These are phyloP conservation scores for Trametes meyenii DNA, from an alignment of 768 basidiomycete genomes.

Conservation along the genomic window DNA sequence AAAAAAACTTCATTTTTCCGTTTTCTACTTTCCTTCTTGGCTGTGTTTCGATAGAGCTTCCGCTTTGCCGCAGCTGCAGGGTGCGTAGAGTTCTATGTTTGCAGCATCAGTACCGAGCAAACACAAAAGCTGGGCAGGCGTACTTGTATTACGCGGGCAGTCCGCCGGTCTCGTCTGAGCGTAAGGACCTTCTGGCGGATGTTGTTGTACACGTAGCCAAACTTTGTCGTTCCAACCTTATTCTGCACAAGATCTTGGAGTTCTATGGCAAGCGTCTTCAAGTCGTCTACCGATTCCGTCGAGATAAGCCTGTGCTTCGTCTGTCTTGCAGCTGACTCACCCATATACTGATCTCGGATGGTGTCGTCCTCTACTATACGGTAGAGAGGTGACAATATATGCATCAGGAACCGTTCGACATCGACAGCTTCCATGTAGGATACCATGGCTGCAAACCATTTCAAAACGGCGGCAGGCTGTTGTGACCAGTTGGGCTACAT, in stretches of 20 bases:
- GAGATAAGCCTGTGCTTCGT: not conserved
- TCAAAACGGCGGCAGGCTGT: conserved; percentile 77
- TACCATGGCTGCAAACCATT: conserved; percentile 94
- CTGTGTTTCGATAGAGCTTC: conserved; percentile 67
- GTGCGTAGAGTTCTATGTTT: conserved; percentile 57
- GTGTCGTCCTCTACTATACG: conserved; percentile 88
- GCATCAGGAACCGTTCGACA: conserved; percentile 73
- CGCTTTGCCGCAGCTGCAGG: conserved; percentile 78
- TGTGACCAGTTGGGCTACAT: conserved; percentile 78
- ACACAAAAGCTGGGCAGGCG: conserved; percentile 12
- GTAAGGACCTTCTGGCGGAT: conserved; percentile 73
- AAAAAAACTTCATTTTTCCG: conserved; percentile 64
- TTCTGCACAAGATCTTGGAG: conserved; percentile 84
- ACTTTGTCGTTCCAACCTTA: conserved; percentile 87
- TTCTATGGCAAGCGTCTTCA: conserved; percentile 80
- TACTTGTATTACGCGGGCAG: conserved; percentile 49
- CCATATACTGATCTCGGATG: conserved; percentile 75
- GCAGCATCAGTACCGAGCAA: not conserved
- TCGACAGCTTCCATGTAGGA: conserved; percentile 62
- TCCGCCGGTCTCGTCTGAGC: conserved; percentile 73
- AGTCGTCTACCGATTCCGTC: conserved; percentile 58
- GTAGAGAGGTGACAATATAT: conserved; percentile 86
- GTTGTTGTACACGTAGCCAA: conserved; percentile 76
- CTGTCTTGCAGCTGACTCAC: conserved; percentile 44
- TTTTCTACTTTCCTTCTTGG: conserved; percentile 88